phyloP scores from a whole-genome alignment of 75 land plant species.

The Cupressus sempervirens region DNA sequence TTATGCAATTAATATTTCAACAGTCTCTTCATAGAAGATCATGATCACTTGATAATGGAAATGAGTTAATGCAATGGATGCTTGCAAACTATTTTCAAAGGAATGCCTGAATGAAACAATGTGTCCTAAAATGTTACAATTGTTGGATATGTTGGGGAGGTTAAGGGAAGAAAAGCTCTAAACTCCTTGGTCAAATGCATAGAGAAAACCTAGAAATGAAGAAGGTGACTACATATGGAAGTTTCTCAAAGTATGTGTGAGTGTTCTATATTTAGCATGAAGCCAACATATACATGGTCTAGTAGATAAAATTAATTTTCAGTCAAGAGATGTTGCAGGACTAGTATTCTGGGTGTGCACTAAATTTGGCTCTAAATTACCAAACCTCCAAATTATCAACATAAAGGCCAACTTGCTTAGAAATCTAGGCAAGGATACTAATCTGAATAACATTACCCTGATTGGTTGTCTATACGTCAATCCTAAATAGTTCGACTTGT shows the following conservation, averaged over 20 bases:
- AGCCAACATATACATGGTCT: background rate
- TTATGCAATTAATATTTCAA: too few species aligned
- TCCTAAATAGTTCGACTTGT: too few species aligned
- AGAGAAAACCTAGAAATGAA: background rate
- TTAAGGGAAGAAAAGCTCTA: slow-evolving; percentile 3
- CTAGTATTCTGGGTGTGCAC: slow-evolving; percentile 1
- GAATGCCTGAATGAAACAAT: slow-evolving; percentile 1
- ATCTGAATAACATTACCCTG: too few species aligned
- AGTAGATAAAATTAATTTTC: background rate
- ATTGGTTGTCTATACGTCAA: too few species aligned
- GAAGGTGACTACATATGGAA: slow-evolving; percentile 15
- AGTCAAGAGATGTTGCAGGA: background rate
- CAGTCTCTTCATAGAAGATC: slow-evolving; percentile 54
- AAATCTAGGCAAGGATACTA: too few species aligned
- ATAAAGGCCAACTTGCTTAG: too few species aligned
- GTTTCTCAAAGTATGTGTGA: slow-evolving; percentile 15
- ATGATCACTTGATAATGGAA: slow-evolving; percentile 31
- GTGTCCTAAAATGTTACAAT: background rate
- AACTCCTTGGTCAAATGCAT: slow-evolving; percentile 17
- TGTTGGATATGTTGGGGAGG: background rate
- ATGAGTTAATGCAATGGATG: slow-evolving; percentile 7
- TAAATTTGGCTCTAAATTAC: background rate
- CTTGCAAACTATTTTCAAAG: slow-evolving; percentile 19
- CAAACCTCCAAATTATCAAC: too few species aligned
- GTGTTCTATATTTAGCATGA: background rate